phyloP scores from a whole-genome alignment of 352 stramenopile species.

The Bremia lactucae region DNA sequence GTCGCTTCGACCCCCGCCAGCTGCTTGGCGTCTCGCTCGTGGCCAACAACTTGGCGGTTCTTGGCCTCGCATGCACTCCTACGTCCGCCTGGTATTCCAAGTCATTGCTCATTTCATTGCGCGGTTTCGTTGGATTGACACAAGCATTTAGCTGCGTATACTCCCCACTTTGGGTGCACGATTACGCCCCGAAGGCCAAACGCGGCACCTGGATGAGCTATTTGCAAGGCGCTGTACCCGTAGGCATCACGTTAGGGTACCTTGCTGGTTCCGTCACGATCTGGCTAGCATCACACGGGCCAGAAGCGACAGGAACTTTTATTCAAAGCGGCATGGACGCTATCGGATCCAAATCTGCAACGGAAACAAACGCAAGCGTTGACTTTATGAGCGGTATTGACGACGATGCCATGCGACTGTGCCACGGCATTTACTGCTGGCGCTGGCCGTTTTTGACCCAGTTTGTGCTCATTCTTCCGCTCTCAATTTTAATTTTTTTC shows the following conservation, averaged over 20 bases:
- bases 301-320: conserved; percentile 6
- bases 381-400: conserved; percentile 28
- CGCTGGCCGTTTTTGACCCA: conserved; percentile 79
- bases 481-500: conserved; percentile 74
- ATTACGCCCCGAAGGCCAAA: conserved; percentile 65
- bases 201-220: conserved; percentile 79
- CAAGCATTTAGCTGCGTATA: conserved; percentile 82
- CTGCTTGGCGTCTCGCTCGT: conserved; percentile 62
- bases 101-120: conserved; percentile 59
- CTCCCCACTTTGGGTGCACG: conserved; percentile 79
- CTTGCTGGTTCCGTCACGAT: conserved; percentile 66
- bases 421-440: conserved; percentile 78
- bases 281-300: conserved; percentile 26
- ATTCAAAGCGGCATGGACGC: conserved; percentile 3
- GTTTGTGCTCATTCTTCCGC: conserved; percentile 54
- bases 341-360: conserved; percentile 12
- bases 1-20: conserved; percentile 51
- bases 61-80: conserved; percentile 59
- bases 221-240: conserved; percentile 57
- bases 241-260: conserved; percentile 74
- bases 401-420: conserved; percentile 30
- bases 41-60: conserved; percentile 67
- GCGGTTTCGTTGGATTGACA: conserved; percentile 60
- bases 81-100: conserved; percentile 59
- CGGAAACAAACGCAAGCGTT: conserved; percentile 9